Evolutionary conservation across 2,329 filamentous ascomycete species (phyloP).

Genomic region (Venturia pyrina): DNA sequence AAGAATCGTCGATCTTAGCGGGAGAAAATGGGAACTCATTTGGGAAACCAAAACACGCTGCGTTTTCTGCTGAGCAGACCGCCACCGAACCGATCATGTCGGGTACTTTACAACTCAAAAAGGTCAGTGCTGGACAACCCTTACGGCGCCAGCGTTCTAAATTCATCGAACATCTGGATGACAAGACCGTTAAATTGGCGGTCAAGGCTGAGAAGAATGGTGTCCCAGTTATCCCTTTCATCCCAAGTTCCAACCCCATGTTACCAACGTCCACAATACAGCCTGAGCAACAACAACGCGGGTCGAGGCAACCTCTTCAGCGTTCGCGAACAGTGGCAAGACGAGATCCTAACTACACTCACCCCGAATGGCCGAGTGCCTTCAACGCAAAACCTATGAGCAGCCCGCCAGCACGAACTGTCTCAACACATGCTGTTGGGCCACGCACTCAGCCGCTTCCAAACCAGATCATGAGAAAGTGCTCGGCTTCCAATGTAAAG

Average conservation of each 20-base stretch:
- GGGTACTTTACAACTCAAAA: background rate
- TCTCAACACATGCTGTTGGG: background rate
- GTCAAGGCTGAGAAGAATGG: background rate
- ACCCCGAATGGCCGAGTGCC: background rate
- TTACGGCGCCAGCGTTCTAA: slow-evolving; percentile 6
- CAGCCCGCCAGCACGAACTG: background rate
- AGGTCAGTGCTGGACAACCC: background rate
- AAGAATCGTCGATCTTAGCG: background rate
- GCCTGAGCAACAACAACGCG: background rate
- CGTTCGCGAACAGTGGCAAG: background rate
- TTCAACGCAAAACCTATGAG: background rate
- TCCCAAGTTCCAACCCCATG: background rate
- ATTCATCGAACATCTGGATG: slow-evolving; percentile 10
- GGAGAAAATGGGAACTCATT: background rate
- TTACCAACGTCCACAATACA: background rate
- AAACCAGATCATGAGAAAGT: background rate
- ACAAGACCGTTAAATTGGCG: background rate
- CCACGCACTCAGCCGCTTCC: background rate
- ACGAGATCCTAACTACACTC: background rate
- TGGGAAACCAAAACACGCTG: background rate
- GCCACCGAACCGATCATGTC: background rate
- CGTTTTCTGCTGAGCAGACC: background rate
- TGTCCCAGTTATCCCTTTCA: background rate
- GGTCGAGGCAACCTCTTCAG: background rate
- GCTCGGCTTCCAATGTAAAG: background rate